Evolutionary conservation across 768 basidiomycete species (phyloP).

Genomic region (Mycena crocata): DNA sequence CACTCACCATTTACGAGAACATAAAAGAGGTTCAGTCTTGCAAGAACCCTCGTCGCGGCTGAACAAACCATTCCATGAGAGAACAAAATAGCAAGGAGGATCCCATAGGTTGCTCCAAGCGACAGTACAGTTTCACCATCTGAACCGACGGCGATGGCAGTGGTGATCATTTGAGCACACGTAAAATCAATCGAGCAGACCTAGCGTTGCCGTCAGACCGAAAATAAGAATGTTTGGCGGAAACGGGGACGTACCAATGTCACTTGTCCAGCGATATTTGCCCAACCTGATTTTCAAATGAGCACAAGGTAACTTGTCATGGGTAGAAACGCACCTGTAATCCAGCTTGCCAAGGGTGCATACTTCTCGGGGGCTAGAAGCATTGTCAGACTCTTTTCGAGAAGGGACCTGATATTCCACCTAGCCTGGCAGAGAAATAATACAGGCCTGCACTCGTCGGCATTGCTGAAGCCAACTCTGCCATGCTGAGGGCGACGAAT

Average conservation of each 20-base stretch:
- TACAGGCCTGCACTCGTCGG: slow-evolving; percentile 87
- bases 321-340: slow-evolving; percentile 52
- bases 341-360: slow-evolving; percentile 73
- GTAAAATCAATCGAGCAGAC: slow-evolving; percentile 84
- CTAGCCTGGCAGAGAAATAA: slow-evolving; percentile 83
- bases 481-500: slow-evolving; percentile 77
- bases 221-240: not conserved
- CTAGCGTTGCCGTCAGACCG: not conserved
- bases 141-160: slow-evolving; percentile 71
- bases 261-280: slow-evolving; percentile 78
- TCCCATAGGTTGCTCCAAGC: slow-evolving; percentile 73
- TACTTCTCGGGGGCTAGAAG: slow-evolving; percentile 71
- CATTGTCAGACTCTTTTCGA: too few relatives aligned
- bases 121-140: slow-evolving; percentile 64
- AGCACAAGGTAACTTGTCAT: not conserved
- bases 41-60: slow-evolving; percentile 72
- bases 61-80: slow-evolving; percentile 80
- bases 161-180: slow-evolving; percentile 84
- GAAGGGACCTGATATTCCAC: too few relatives aligned
- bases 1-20: slow-evolving; percentile 70
- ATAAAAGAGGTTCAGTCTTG: slow-evolving; percentile 77
- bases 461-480: slow-evolving; percentile 80
- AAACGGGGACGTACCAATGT: slow-evolving; percentile 26
- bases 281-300: slow-evolving; percentile 60
- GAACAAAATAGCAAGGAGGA: slow-evolving; percentile 71